A percentile compares a stretch with the other conserved stretches of the same genome.
Conservation (phyloP, 495 filamentous ascomycete genomes). For the Hapsidospora chrysogenum region DNA sequence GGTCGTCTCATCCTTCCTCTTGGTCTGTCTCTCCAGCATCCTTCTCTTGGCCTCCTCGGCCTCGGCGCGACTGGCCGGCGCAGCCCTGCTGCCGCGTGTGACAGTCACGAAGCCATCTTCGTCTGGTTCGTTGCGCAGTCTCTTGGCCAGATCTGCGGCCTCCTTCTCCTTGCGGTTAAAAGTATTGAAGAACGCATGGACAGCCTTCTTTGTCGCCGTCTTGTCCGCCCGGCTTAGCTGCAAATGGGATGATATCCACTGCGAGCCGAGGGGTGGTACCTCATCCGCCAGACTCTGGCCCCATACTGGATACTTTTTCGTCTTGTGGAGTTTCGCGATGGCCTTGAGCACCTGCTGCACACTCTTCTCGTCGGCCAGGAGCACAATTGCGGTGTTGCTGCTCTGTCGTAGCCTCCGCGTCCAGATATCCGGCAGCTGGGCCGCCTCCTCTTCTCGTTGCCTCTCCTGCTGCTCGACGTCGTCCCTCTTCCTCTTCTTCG, state of each 20-base stretch:
- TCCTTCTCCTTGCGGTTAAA: constrained; percentile 53
- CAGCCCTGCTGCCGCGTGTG: constrained; percentile 55
- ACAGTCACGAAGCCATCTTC: constrained; percentile 95
- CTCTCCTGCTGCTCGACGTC: constrained; percentile 31
- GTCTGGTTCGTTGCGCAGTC: constrained; percentile 59
- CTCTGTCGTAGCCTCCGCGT: constrained; percentile 50
- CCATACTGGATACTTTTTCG: constrained; percentile 42
- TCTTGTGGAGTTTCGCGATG: constrained; percentile 41
- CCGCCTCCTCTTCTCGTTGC: constrained; percentile 31
- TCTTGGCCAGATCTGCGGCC: constrained; percentile 42
- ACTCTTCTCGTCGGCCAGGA: constrained; percentile 67
- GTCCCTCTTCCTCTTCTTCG: constrained; percentile 53
- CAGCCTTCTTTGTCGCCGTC: constrained; percentile 42
- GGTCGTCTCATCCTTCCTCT: constrained; percentile 44
- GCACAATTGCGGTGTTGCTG: constrained; percentile 61
- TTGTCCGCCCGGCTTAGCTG: constrained; percentile 50
- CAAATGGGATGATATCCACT: constrained; percentile 48
- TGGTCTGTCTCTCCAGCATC: constrained; percentile 53
- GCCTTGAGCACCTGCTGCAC: constrained; percentile 58
- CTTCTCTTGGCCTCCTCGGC: constrained; percentile 53
- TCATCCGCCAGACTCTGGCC: constrained; percentile 40
- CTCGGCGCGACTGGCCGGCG: constrained; percentile 58
- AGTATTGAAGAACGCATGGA: constrained; percentile 67
- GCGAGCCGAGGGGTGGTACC: constrained; percentile 38
- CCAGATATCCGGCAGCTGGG: constrained; percentile 53